Percentiles rank a stretch among this genome's conserved stretches.
These are phyloP conservation scores for Entomortierella parvispora DNA, from an alignment of 192 early-diverging fungal species.

Conservation along the genomic window DNA sequence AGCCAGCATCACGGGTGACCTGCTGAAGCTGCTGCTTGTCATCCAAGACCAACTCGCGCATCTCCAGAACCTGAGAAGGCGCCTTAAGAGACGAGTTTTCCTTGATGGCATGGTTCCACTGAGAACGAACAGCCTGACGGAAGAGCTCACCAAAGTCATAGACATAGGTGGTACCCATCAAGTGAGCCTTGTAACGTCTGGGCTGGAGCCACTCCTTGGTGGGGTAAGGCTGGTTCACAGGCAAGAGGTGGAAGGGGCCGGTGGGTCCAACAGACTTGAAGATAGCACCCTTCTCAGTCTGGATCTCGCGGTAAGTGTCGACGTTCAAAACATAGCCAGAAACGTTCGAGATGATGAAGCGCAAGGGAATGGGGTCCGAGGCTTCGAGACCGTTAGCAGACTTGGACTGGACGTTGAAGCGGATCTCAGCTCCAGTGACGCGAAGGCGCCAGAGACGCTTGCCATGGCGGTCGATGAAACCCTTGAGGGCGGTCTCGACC, in stretches of 20 bases:
- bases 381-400: slow-evolving; percentile 47
- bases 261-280: slow-evolving; percentile 85
- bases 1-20: slow-evolving; percentile 82
- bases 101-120: slow-evolving; percentile 74
- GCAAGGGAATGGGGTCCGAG: slow-evolving; percentile 74
- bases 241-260: slow-evolving; percentile 85
- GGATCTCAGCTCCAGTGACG: slow-evolving; percentile 95
- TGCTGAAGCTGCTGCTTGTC: slow-evolving; percentile 80
- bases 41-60: slow-evolving; percentile 90
- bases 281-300: slow-evolving; percentile 83
- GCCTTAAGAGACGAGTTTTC: slow-evolving; percentile 54
- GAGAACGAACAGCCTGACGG: slow-evolving; percentile 83
- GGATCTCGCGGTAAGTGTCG: slow-evolving; percentile 93
- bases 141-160: slow-evolving; percentile 99
- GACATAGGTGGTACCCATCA: slow-evolving; percentile 98
- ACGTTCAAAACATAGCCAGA: slow-evolving; percentile 93
- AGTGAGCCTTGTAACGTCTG: slow-evolving; percentile 96
- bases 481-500: slow-evolving; percentile 85
- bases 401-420: slow-evolving; percentile 89
- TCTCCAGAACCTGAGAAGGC: slow-evolving; percentile 76
- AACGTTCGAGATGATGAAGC: slow-evolving; percentile 92
- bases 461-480: slow-evolving; percentile 93
- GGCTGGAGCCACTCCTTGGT: slow-evolving; percentile 97
- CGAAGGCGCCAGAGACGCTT: slow-evolving; percentile 94
- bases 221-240: slow-evolving; percentile 85